Conservation (phyloP, 2,329 filamentous ascomycete species). For the Didymella glomerata region DNA sequence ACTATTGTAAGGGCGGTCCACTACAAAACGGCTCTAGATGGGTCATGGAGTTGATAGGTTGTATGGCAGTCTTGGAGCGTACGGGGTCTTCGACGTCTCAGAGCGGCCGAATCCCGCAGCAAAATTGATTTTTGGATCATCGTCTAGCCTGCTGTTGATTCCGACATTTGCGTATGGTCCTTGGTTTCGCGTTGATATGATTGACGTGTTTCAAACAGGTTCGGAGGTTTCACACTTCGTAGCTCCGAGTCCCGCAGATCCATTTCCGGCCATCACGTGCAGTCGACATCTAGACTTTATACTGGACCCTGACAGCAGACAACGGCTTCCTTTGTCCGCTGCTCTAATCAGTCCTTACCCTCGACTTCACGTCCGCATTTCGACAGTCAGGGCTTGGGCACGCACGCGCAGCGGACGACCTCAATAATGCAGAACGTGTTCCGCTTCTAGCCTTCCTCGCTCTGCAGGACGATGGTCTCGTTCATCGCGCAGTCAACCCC, state of each 20-base stretch:
- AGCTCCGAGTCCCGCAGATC: neutral
- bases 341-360: neutral
- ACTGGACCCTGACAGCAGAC: neutral
- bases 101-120: neutral
- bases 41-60: constrained; percentile 11
- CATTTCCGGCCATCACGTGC: constrained; percentile 7
- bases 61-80: neutral
- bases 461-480: neutral
- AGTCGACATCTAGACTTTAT: neutral
- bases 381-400: neutral
- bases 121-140: constrained; percentile 3
- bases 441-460: neutral
- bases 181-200: neutral
- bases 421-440: neutral
- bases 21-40: constrained; percentile 1
- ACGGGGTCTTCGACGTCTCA: neutral
- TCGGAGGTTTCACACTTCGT: neutral
- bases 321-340: constrained; percentile 9
- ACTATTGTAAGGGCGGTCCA: constrained; percentile 12
- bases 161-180: no score
- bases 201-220: constrained; percentile 5
- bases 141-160: no score
- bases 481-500: neutral
- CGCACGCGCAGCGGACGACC: neutral
- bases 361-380: neutral